Conservation (phyloP, 2,329 filamentous ascomycete species). For the Colletotrichum spinosum region DNA sequence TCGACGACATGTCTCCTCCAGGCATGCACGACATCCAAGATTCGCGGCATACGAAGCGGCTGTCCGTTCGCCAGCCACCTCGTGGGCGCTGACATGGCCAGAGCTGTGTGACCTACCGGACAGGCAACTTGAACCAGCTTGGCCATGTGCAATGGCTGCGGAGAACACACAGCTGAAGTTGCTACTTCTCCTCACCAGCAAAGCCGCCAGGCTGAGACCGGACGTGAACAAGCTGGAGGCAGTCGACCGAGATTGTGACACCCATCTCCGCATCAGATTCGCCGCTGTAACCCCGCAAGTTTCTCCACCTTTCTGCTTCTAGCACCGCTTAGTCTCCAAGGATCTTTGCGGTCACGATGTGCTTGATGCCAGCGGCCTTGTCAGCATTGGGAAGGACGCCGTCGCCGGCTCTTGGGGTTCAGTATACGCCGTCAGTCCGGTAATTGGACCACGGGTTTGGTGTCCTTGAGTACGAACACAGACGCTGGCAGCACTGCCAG, state of each 20-base stretch:
- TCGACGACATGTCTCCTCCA: no score
- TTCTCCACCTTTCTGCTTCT: slow-evolving; percentile 38
- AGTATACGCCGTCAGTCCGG: no score
- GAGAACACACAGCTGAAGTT: no score
- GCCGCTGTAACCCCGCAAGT: slow-evolving; percentile 37
- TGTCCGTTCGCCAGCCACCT: no score
- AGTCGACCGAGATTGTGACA: slow-evolving; percentile 30
- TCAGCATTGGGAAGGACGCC: slow-evolving; percentile 38
- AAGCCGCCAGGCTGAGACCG: slow-evolving; percentile 14
- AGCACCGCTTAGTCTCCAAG: slow-evolving; percentile 31
- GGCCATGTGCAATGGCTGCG: no score
- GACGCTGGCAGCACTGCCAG: slow-evolving; percentile 11
- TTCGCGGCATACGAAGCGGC: no score
- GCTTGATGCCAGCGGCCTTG: slow-evolving; percentile 33
- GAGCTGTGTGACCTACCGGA: no score
- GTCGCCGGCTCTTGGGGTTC: slow-evolving; percentile 28
- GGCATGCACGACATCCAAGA: background rate
- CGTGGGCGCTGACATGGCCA: no score
- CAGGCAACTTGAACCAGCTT: no score
- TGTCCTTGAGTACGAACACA: background rate
- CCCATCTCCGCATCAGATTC: slow-evolving; percentile 35
- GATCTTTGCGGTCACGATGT: slow-evolving; percentile 35
- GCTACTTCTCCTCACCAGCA: background rate
- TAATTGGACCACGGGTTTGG: background rate
- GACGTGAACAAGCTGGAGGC: slow-evolving; percentile 18